Percentiles rank a stretch among this genome's conserved stretches.
These are phyloP conservation scores for Linnemannia exigua DNA, from an alignment of 192 early-diverging fungal species.

Conservation along the genomic window DNA sequence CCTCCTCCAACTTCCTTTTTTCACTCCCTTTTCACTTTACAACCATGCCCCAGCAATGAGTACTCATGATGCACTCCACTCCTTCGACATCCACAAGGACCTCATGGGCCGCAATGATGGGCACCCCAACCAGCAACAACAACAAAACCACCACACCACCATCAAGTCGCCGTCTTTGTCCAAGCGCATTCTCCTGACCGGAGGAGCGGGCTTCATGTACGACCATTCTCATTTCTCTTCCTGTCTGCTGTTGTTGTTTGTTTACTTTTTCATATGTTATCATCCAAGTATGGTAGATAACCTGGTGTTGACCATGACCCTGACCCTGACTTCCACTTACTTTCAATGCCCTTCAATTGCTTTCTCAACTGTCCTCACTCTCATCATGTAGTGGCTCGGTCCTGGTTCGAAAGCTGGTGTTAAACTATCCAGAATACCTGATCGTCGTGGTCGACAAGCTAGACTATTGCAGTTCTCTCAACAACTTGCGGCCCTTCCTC, in stretches of 20 bases:
- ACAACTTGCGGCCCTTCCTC: slow-evolving; percentile 62
- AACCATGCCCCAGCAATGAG: slow-evolving; percentile 44
- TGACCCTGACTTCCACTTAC: too few relatives aligned
- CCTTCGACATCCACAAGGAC: slow-evolving; percentile 32
- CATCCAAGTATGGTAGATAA: neutral
- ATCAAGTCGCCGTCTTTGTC: neutral
- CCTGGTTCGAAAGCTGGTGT: slow-evolving; percentile 71
- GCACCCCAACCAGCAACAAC: neutral
- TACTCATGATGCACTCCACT: slow-evolving; percentile 37
- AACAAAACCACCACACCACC: neutral
- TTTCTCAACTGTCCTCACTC: neutral
- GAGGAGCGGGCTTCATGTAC: slow-evolving; percentile 90
- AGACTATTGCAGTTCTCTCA: slow-evolving; percentile 82
- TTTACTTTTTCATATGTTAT: neutral
- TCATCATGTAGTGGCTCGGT: slow-evolving; percentile 70
- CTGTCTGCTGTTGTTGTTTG: too few relatives aligned
- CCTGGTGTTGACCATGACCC: too few relatives aligned
- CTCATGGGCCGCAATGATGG: slow-evolving; percentile 18
- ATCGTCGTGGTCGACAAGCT: slow-evolving; percentile 80
- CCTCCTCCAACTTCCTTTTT: neutral
- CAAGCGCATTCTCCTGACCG: slow-evolving; percentile 77
- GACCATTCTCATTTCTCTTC: slow-evolving; percentile 5
- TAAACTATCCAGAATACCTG: slow-evolving; percentile 76
- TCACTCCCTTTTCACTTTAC: neutral
- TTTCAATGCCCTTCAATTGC: too few relatives aligned